Percentiles rank a stretch among this genome's conserved stretches.
These are phyloP conservation scores for Fraxinus quadrangulata DNA, from an alignment of 257 asterid species.

Conservation along the genomic window DNA sequence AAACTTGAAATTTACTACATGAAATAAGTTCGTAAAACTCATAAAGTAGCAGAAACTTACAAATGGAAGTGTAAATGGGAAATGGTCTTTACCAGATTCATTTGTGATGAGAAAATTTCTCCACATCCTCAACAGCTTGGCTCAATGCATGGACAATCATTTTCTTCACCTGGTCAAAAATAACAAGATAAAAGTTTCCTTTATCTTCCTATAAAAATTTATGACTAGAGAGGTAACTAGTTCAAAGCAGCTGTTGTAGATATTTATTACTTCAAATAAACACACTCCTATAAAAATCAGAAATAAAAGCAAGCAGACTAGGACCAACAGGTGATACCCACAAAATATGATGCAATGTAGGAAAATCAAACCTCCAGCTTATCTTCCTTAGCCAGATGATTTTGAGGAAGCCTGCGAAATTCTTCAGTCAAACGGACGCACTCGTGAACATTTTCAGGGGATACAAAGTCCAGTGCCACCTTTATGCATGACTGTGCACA, in stretches of 20 bases:
- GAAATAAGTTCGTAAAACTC: too few relatives aligned
- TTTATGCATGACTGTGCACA: conserved; percentile 47
- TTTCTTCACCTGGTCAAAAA: conserved; percentile 35
- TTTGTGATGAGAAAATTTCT: neutral
- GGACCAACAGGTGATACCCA: neutral
- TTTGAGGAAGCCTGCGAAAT: conserved; percentile 40
- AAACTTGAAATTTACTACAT: too few relatives aligned
- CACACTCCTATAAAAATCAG: neutral
- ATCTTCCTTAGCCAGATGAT: conserved; percentile 48
- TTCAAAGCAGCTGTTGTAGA: neutral
- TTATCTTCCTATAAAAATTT: neutral
- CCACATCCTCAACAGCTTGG: conserved; percentile 27
- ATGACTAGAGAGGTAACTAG: neutral
- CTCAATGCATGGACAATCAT: conserved; percentile 34
- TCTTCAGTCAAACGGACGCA: conserved; percentile 44
- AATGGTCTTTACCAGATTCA: conserved; percentile 6
- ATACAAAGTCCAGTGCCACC: conserved; percentile 49
- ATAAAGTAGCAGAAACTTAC: neutral
- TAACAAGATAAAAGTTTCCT: neutral
- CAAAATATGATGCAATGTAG: neutral
- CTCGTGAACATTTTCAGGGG: conserved; percentile 44
- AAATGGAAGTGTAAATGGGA: neutral
- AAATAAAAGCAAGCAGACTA: neutral
- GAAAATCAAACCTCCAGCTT: conserved; percentile 42
- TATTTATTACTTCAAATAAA: neutral